These are phyloP conservation scores for Metschnikowia aberdeeniae DNA, from an alignment of 805 yeast genomes.

Conservation along the genomic window DNA sequence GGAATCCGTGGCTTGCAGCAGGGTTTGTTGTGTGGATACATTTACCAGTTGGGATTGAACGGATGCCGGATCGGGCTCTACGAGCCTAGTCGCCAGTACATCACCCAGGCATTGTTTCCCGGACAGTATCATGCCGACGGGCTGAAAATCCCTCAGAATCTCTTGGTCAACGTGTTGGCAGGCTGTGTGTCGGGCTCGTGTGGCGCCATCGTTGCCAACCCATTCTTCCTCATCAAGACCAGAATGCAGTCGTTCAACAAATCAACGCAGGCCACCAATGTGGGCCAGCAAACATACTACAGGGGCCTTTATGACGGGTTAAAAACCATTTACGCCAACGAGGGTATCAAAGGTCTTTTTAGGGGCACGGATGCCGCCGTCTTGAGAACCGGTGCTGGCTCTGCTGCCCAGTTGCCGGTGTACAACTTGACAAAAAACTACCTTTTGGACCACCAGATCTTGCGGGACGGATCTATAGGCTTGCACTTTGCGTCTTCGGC, in stretches of 20 bases:
- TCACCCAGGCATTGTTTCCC: conserved; percentile 56
- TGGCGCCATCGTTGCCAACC: conserved; percentile 89
- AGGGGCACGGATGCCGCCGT: conserved; percentile 95
- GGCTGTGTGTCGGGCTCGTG: conserved; percentile 85
- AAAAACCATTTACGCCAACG: conserved; percentile 52
- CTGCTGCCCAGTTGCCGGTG: conserved; percentile 90
- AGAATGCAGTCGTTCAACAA: conserved; percentile 92
- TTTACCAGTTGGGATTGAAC: conserved; percentile 85
- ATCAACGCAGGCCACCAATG: conserved; percentile 37
- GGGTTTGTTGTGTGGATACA: conserved; percentile 84
- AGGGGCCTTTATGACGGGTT: conserved; percentile 67
- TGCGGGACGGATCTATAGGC: conserved; percentile 56
- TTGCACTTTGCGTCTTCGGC: conserved; percentile 73
- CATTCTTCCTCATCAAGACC: conserved; percentile 87
- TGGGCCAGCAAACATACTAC: conserved; percentile 94
- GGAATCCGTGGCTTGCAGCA: conserved; percentile 87
- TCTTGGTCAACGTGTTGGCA: conserved; percentile 63
- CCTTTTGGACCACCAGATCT: conserved; percentile 48
- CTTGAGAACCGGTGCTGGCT: conserved; percentile 91
- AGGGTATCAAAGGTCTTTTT: conserved; percentile 76
- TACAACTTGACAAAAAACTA: conserved; percentile 73
- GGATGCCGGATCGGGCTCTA: conserved; percentile 94
- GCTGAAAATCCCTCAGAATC: conserved; percentile 29
- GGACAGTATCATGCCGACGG: conserved; percentile 39
- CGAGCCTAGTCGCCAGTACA: conserved; percentile 70